Conservation (phyloP, 2,329 filamentous ascomycete species). For the Pyrenophora seminiperda region DNA sequence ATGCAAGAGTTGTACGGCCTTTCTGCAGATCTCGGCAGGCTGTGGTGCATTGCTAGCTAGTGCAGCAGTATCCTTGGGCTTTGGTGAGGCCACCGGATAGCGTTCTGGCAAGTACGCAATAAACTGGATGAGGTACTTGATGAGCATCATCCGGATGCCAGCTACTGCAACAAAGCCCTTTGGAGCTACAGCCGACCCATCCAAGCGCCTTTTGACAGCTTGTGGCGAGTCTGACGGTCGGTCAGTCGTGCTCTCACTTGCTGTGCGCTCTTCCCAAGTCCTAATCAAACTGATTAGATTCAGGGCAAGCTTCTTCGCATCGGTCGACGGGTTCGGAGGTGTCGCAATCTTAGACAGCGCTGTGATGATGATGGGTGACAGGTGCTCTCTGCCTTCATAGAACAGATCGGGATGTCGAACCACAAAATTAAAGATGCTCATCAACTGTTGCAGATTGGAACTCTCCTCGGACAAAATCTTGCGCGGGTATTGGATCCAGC, state of each 20-base stretch:
- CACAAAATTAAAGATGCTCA: slow-evolving; percentile 95
- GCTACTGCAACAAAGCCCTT: slow-evolving; percentile 51
- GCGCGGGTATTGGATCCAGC: slow-evolving; percentile 89
- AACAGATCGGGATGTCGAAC: slow-evolving; percentile 92
- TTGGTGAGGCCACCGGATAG: slow-evolving; percentile 66
- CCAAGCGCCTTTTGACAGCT: slow-evolving; percentile 73
- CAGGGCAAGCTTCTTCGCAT: slow-evolving; percentile 88
- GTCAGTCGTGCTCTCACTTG: slow-evolving; percentile 61
- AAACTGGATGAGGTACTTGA: slow-evolving; percentile 95
- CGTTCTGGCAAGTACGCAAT: slow-evolving; percentile 88
- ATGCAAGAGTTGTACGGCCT: slow-evolving; percentile 78
- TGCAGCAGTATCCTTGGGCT: slow-evolving; percentile 50
- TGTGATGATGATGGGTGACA: slow-evolving; percentile 84
- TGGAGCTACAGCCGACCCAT: slow-evolving; percentile 62
- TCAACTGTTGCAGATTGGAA: slow-evolving; percentile 93
- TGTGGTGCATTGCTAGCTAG: slow-evolving; percentile 49
- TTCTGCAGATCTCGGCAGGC: slow-evolving; percentile 80
- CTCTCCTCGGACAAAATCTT: slow-evolving; percentile 93
- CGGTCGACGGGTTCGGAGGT: slow-evolving; percentile 81
- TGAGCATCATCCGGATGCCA: slow-evolving; percentile 74
- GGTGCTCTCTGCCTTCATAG: slow-evolving; percentile 92
- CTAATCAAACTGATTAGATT: slow-evolving; percentile 90
- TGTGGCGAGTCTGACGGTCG: slow-evolving; percentile 70
- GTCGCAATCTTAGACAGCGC: slow-evolving; percentile 86
- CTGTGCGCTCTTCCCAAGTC: slow-evolving; percentile 86